Percentiles rank a stretch among this genome's conserved stretches.
These are phyloP conservation scores for Diaporthe sp. DNA, from an alignment of 2,329 filamentous ascomycete species.

Conservation along the genomic window DNA sequence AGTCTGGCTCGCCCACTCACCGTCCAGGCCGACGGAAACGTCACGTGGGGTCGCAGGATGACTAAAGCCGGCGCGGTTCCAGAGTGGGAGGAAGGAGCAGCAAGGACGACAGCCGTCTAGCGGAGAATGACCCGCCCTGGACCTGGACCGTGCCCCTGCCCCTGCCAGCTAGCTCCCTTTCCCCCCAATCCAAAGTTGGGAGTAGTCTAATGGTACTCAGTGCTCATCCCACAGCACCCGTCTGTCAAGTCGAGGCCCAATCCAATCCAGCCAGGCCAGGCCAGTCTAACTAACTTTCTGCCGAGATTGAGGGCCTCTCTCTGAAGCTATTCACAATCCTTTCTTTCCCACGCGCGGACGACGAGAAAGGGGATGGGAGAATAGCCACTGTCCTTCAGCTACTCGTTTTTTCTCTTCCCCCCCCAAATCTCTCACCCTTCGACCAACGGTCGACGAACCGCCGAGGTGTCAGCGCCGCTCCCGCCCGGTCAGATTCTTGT, in stretches of 20 bases:
- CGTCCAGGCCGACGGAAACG: neutral
- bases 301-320: constrained; percentile 30
- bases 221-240: constrained; percentile 28
- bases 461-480: constrained; percentile 45
- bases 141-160: constrained; percentile 31
- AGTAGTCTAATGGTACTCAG: constrained; percentile 12
- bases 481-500: constrained; percentile 47
- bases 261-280: constrained; percentile 14
- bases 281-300: constrained; percentile 35
- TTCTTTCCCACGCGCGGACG: constrained; percentile 17
- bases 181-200: neutral
- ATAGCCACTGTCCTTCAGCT: constrained; percentile 27
- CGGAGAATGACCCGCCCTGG: constrained; percentile 13
- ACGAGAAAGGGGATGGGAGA: constrained; percentile 38
- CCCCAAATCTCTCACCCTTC: neutral
- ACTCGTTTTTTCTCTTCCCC: constrained; percentile 3
- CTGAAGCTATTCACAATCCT: constrained; percentile 40
- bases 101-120: neutral
- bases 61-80: neutral
- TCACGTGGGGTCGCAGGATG: constrained; percentile 17
- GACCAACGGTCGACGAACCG: constrained; percentile 13
- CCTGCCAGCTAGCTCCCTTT: constrained; percentile 32
- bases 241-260: constrained; percentile 24
- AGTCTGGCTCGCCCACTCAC: neutral
- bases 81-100: neutral